Evolutionary conservation across 2,329 filamentous ascomycete species (phyloP).

Genomic region (Microsporum audouinii): DNA sequence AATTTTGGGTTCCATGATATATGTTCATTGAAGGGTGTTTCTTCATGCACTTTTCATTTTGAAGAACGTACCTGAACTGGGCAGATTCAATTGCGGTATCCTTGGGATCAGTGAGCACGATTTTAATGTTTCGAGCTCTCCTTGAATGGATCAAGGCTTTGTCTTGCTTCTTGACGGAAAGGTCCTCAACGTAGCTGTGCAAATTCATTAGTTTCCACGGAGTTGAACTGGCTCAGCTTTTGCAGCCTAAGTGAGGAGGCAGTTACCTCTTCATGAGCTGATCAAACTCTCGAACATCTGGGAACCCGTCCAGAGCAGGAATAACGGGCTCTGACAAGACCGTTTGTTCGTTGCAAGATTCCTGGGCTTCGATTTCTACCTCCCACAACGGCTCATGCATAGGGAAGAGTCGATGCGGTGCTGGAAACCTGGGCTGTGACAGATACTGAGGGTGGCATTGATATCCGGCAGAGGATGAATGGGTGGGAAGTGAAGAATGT

Average conservation of each 20-base stretch:
- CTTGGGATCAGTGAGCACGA: slow-evolving; percentile 39
- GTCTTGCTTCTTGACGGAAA: slow-evolving; percentile 42
- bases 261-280: slow-evolving; percentile 35
- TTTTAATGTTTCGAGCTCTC: slow-evolving; percentile 38
- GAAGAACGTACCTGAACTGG: slow-evolving; percentile 34
- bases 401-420: slow-evolving; percentile 24
- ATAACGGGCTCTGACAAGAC: slow-evolving; percentile 36
- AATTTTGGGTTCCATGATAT: slow-evolving; percentile 5
- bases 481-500: slow-evolving; percentile 19
- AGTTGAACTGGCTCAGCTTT: background rate
- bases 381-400: slow-evolving; percentile 27
- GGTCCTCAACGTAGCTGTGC: slow-evolving; percentile 37
- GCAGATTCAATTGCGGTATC: slow-evolving; percentile 41
- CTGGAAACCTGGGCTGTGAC: slow-evolving; percentile 23
- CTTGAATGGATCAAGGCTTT: slow-evolving; percentile 41
- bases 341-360: slow-evolving; percentile 33
- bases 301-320: slow-evolving; percentile 35
- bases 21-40: background rate
- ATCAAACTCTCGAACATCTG: slow-evolving; percentile 37
- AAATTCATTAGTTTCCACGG: background rate
- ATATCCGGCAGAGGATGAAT: slow-evolving; percentile 15
- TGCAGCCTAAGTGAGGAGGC: background rate
- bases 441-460: slow-evolving; percentile 27
- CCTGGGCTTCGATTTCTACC: slow-evolving; percentile 34
- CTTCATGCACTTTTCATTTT: background rate